Conservation (phyloP, 495 filamentous ascomycete genomes). For the Hypoxylon lienhwacheense region DNA sequence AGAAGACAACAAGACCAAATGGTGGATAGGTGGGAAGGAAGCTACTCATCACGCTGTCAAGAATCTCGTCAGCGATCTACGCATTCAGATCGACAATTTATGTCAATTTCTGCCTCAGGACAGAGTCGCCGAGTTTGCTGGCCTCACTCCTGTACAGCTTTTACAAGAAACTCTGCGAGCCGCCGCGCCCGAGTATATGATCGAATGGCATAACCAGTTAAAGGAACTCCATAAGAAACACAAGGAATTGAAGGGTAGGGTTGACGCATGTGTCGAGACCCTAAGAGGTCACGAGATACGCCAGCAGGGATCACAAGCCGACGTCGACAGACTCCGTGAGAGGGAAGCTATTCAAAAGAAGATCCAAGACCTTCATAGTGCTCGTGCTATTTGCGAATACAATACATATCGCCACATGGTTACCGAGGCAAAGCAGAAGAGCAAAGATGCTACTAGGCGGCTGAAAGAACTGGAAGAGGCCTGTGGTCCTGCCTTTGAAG, state of each 20-base stretch:
- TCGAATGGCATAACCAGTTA: constrained; percentile 73
- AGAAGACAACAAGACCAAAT: constrained; percentile 77
- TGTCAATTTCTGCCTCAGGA: constrained; percentile 98
- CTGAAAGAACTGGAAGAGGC: constrained; percentile 60
- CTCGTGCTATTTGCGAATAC: constrained; percentile 69
- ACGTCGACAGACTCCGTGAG: constrained; percentile 81
- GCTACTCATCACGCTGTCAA: constrained; percentile 61
- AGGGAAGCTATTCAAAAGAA: constrained; percentile 66
- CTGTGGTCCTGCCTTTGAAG: constrained; percentile 66
- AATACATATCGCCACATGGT: constrained; percentile 44
- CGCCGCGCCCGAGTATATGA: constrained; percentile 77
- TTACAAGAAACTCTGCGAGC: constrained; percentile 83
- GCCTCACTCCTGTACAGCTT: constrained; percentile 79
- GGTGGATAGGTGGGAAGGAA: constrained; percentile 66
- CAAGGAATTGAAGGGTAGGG: constrained; percentile 61
- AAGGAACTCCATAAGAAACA: constrained; percentile 70
- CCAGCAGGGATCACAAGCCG: constrained; percentile 75
- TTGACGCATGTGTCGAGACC: constrained; percentile 60
- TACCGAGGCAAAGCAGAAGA: constrained; percentile 51
- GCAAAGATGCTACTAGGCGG: constrained; percentile 51
- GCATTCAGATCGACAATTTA: constrained; percentile 94
- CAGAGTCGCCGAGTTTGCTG: constrained; percentile 91
- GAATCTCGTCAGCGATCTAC: constrained; percentile 64
- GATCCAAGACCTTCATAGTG: constrained; percentile 66
- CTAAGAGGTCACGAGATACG: constrained; percentile 68